phyloP scores from a whole-genome alignment of 1,284 basidiomycete genomes.

The Schizophyllum amplum region DNA sequence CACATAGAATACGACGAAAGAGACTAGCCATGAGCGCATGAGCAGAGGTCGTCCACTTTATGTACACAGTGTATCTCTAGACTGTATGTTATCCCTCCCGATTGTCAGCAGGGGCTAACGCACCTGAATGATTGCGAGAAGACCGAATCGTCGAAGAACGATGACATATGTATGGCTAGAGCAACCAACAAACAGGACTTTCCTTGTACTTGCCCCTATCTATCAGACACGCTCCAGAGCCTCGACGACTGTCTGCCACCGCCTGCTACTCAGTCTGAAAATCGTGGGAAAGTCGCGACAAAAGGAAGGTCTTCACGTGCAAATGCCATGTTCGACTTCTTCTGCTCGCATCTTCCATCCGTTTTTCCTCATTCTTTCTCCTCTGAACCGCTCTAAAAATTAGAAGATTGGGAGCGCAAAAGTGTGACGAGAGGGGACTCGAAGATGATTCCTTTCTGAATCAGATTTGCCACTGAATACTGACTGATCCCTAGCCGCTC shows the following conservation, averaged over 20 bases:
- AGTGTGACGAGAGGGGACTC: slow-evolving; percentile 54
- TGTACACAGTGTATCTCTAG: not conserved
- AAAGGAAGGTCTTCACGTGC: not conserved
- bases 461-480: not conserved
- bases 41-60: not conserved
- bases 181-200: no score
- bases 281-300: not conserved
- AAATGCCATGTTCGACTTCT: not conserved
- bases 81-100: no score
- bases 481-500: slow-evolving; percentile 61
- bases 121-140: no score
- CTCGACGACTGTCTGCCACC: no score
- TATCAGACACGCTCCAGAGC: no score
- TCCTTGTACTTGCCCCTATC: no score
- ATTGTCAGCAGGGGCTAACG: no score
- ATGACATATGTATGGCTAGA: no score
- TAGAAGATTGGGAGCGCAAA: not conserved
- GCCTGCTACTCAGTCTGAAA: no score
- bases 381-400: not conserved
- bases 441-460: slow-evolving; percentile 31
- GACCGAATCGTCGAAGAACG: no score
- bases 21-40: not conserved
- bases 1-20: no score
- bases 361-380: not conserved
- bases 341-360: not conserved